phyloP scores from a whole-genome alignment of 805 yeast genomes.

The Saccharomyces jurei region DNA sequence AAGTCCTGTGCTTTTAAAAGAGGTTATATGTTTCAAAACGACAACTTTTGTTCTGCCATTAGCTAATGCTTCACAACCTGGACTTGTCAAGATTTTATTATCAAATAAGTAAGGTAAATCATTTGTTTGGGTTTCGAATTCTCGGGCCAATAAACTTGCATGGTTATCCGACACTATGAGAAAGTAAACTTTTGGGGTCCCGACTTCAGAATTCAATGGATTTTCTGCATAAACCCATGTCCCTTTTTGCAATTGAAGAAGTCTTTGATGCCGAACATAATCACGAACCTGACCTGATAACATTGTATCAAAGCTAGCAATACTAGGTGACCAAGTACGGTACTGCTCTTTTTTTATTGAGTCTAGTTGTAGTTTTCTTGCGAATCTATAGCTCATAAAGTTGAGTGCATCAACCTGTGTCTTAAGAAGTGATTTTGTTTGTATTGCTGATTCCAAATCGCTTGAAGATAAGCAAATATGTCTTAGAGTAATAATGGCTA shows the following conservation, averaged over 20 bases:
- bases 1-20: constrained; percentile 44
- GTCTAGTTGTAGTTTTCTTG: constrained; percentile 49
- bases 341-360: constrained; percentile 33
- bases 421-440: constrained; percentile 29
- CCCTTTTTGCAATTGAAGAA: constrained; percentile 63
- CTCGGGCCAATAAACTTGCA: constrained; percentile 51
- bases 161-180: constrained; percentile 62
- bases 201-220: constrained; percentile 32
- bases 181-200: constrained; percentile 40
- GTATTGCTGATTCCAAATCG: neutral
- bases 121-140: constrained; percentile 41
- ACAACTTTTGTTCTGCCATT: constrained; percentile 32
- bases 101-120: constrained; percentile 51
- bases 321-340: constrained; percentile 38
- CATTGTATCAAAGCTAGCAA: constrained; percentile 41
- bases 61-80: constrained; percentile 3
- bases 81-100: constrained; percentile 32
- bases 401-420: constrained; percentile 39
- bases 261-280: constrained; percentile 70
- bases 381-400: constrained; percentile 37
- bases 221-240: constrained; percentile 69
- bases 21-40: constrained; percentile 43
- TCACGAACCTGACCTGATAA: constrained; percentile 52
- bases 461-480: constrained; percentile 7
- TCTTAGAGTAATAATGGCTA: neutral